phyloP scores from a whole-genome alignment of 2,329 filamentous ascomycete species.

The Xenoacremonium recifei region DNA sequence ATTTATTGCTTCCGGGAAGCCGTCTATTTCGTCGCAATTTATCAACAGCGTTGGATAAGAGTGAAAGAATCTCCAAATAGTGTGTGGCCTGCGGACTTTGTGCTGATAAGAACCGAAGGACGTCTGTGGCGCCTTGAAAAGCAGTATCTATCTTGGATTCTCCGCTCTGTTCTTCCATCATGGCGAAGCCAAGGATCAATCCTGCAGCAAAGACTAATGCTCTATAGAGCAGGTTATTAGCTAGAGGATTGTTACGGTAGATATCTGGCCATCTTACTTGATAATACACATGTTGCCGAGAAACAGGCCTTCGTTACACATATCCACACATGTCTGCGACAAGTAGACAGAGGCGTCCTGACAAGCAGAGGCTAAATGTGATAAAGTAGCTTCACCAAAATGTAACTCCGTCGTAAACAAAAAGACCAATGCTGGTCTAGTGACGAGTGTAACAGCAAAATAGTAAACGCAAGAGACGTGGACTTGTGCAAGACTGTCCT shows the following conservation, averaged over 20 bases:
- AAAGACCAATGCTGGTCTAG: conserved; percentile 53
- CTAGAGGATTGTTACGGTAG: not conserved
- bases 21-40: conserved; percentile 15
- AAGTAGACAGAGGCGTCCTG: conserved; percentile 55
- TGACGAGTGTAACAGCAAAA: conserved; percentile 56
- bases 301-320: conserved; percentile 41
- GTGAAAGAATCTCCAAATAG: conserved; percentile 54
- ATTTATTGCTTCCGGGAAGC: too few relatives aligned
- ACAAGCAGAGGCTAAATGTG: conserved; percentile 50
- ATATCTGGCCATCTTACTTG: conserved; percentile 55
- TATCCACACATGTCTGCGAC: conserved; percentile 52
- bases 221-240: conserved; percentile 29
- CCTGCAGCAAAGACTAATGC: conserved; percentile 58
- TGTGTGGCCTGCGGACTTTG: conserved; percentile 56
- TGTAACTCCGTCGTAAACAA: conserved; percentile 38
- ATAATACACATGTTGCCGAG: conserved; percentile 58
- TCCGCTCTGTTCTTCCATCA: conserved; percentile 48
- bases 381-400: conserved; percentile 24
- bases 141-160: conserved; percentile 45
- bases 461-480: conserved; percentile 59
- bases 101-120: conserved; percentile 46
- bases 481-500: conserved; percentile 45
- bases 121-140: conserved; percentile 48
- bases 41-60: conserved; percentile 43
- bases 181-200: conserved; percentile 54